Conservation (phyloP, 805 yeast genomes). For the Candida fluviatilis region DNA sequence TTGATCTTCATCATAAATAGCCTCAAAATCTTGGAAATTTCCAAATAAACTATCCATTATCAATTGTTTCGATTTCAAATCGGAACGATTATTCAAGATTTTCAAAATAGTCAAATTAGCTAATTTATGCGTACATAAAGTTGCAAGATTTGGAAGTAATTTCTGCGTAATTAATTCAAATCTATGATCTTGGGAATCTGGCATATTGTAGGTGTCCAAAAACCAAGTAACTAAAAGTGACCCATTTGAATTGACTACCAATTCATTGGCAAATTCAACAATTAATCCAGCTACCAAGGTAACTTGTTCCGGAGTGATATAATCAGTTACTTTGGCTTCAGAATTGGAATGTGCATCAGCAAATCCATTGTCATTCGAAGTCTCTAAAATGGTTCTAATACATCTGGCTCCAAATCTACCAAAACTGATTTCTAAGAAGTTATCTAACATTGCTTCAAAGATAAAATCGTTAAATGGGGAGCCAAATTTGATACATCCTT, state of each 20-base stretch:
- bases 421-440: conserved; percentile 75
- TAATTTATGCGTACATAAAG: conserved; percentile 72
- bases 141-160: conserved; percentile 57
- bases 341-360: conserved; percentile 5
- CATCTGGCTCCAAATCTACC: conserved; percentile 96
- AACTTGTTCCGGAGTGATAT: conserved; percentile 55
- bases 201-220: conserved; percentile 61
- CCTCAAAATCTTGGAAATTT: conserved; percentile 25
- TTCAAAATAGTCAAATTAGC: conserved; percentile 82
- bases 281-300: conserved; percentile 73
- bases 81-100: conserved; percentile 66
- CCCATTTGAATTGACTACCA: conserved; percentile 83
- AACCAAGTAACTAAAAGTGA: conserved; percentile 90
- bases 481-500: conserved; percentile 88
- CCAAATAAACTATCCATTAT: conserved; percentile 70
- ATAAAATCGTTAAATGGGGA: conserved; percentile 87
- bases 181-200: conserved; percentile 44
- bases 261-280: conserved; percentile 69
- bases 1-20: conserved; percentile 14
- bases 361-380: conserved; percentile 44
- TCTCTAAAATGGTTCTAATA: conserved; percentile 86
- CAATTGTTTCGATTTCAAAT: conserved; percentile 53
- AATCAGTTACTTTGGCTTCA: conserved; percentile 6
- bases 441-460: conserved; percentile 73
- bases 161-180: conserved; percentile 61